Evolutionary conservation across 225 moss, liverwort and hornwort species (phyloP), one percentile per base, ranked within the genome.

Genomic region (Antitrichia curtipendula): DNA sequence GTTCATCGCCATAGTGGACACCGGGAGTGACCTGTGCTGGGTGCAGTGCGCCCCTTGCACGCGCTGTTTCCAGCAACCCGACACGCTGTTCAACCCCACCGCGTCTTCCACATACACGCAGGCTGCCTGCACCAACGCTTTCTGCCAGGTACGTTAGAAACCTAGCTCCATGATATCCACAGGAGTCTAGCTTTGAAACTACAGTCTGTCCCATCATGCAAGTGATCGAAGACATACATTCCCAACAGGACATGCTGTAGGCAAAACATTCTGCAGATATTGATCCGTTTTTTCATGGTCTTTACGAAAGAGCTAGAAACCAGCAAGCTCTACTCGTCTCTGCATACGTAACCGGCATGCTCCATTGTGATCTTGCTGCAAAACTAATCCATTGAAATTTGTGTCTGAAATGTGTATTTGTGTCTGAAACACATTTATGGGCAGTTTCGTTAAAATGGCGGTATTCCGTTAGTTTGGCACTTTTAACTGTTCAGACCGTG

Each of bases 41-140:
- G 86, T 96, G 61, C 95, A 95, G 52, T 96, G 95, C 89, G 47
- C 81, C 28, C 95, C 94, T 3, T 96, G 95, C 85, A 84, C 49
- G 17, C 45, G 36, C 5, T 96, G 96, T 81, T 93, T 90, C 40
- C 1, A 69, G 23, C 92, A 94, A 61, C 79, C 83, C 7, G 86
- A 85, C 31, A 68, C 93, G 8, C 1, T 75, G 22, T 92, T 88
- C 36, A 16, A 90, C 18, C 88, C 90, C 56, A 25, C 45, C 13
- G 70, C 78, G 34, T 90, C 90, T 8, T 28, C 53, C 59, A 71
- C 90, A 6, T 92, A 90, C 70, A 32, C 38, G 8, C 69, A 10
- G 25, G 50, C 34, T 2, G 6, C 41, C 6, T 92, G 88, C 81
- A 21, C 29, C 47, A 5, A 18, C 57, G 1, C 32, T 17, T 15